Evolutionary conservation across 1,139 yeast genomes (phyloP), one percentile per base, ranked within the genome.

Genomic region (Lodderomyces metapsilosis): DNA sequence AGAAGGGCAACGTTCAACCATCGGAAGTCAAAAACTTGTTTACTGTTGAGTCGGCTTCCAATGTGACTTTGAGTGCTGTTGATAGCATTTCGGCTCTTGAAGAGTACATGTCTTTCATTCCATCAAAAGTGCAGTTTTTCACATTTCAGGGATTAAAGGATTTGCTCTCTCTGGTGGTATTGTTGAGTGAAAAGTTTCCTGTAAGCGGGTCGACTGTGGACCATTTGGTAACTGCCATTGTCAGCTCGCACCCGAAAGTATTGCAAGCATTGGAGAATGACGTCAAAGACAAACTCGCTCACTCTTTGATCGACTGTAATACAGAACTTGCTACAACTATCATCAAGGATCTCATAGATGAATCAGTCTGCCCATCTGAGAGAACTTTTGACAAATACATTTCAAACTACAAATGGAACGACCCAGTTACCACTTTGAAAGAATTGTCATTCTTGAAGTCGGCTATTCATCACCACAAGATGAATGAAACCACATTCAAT

Each of bases 391-490:
- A 59, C 32, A 43, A 53, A 2, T 61, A 45, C 40, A 43, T 62
- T 28, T 38, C 41, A 3, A 41, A 50, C 2, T 58, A 50, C 41
- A 48, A 25, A 13, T 32, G 41, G 2, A 36, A 37, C 10, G 37
- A 38, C 27, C 42, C 32, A 9, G 30, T 23, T 10, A 38, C 38
- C 24, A 38, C 43, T 32, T 49, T 65, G 8, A 47, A 56, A 39
- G 65, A 65, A n/a, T 53, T 66, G 15, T 27, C 54, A 8, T 46
- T 52, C 21, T 52, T 69, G 25, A 71, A 71, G 44, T 58, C 67
- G 2, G 63, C 58, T 1, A 40, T 71, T 20, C 62, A 62, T 45
- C 64, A 62, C 39, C 47, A 51, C 16, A 50, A 51, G 1, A 39
- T 68, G 18, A 52, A 54, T 17, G 42, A 50, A 0, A 37, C 47